phyloP scores from a whole-genome alignment of 352 stramenopile species.

The Elongisporangium anandrum region DNA sequence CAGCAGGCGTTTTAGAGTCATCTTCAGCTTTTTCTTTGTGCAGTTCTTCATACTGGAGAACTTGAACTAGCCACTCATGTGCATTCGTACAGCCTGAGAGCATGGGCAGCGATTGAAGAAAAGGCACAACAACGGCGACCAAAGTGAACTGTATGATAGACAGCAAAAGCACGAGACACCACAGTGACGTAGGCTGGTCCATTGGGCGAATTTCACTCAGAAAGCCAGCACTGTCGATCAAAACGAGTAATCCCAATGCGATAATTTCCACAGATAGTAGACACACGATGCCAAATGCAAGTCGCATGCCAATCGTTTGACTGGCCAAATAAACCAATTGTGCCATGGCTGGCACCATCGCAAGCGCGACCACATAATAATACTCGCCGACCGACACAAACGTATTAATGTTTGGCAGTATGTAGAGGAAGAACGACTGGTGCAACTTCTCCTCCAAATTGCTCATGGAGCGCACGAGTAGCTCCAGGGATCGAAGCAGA shows the following conservation, averaged over 20 bases:
- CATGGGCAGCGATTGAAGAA: constrained; percentile 1
- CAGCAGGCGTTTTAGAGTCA: not conserved
- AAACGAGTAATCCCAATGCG: constrained; percentile 14
- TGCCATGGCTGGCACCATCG: constrained; percentile 59
- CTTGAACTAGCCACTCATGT: constrained; percentile 29
- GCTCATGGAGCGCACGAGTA: constrained; percentile 73
- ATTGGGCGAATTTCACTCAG: constrained; percentile 6
- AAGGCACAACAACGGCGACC: constrained; percentile 3
- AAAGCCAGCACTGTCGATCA: constrained; percentile 2
- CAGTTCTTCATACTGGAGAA: constrained; percentile 30
- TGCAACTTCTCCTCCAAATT: constrained; percentile 88
- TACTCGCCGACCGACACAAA: constrained; percentile 89
- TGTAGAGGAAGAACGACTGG: constrained; percentile 87
- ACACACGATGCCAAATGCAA: constrained; percentile 43
- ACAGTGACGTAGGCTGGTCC: not conserved
- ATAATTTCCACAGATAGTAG: constrained; percentile 34
- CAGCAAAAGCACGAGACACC: not conserved
- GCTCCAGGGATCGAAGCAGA: constrained; percentile 52
- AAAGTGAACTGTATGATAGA: not conserved
- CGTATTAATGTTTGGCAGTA: constrained; percentile 59
- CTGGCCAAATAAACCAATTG: constrained; percentile 47
- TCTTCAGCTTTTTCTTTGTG: constrained; percentile 12
- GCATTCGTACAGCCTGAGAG: constrained; percentile 40
- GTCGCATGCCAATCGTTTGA: constrained; percentile 50
- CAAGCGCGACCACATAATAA: constrained; percentile 72